Conservation (phyloP, 2,329 filamentous ascomycete species). For the Fusarium graminum region DNA sequence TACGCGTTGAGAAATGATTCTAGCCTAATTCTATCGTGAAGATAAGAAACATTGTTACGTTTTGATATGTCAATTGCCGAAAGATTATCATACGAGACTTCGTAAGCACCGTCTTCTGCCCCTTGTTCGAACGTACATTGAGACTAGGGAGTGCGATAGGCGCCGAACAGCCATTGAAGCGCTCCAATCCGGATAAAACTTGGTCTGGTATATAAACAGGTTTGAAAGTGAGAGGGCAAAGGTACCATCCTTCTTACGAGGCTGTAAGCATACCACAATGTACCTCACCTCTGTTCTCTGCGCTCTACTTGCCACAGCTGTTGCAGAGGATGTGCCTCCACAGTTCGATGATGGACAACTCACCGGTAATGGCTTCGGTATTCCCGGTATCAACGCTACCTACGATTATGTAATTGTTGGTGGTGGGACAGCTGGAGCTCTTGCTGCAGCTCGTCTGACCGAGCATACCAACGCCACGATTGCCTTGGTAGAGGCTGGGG, state of each 20-base stretch:
- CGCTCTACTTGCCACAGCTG: slow-evolving; percentile 2
- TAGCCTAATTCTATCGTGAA: neutral
- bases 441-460: neutral
- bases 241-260: neutral
- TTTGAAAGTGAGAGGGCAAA: neutral
- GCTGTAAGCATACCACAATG: neutral
- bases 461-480: slow-evolving; percentile 1
- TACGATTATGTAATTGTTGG: slow-evolving; percentile 20
- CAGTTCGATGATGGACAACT: slow-evolving; percentile 20
- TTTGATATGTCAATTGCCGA: no score
- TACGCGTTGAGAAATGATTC: no score
- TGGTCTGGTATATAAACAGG: neutral
- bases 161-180: neutral
- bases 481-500: slow-evolving; percentile 11
- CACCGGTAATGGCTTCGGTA: slow-evolving; percentile 20
- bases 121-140: neutral
- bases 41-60: neutral
- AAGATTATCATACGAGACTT: neutral
- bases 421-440: slow-evolving; percentile 5
- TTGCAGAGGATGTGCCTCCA: slow-evolving; percentile 19
- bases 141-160: no score
- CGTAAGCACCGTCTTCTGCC: neutral
- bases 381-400: slow-evolving; percentile 20
- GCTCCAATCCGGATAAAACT: neutral
- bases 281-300: neutral